Conservation (phyloP, 805 yeast species). For the Zygotorulaspora florentina region DNA sequence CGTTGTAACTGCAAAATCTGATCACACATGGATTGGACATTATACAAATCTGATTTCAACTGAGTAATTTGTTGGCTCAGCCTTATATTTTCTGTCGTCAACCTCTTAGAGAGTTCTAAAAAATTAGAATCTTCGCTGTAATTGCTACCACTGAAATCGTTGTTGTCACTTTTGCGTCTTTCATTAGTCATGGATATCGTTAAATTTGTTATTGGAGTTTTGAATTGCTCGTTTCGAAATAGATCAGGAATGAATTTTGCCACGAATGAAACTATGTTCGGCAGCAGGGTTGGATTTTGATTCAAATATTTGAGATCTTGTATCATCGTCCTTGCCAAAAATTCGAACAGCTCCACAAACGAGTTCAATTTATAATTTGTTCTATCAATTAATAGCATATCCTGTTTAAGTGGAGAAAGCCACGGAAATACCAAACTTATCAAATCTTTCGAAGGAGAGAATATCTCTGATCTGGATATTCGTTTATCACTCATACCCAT, state of each 20-base stretch:
- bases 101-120: slow-evolving; percentile 26
- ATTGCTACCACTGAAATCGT: slow-evolving; percentile 3
- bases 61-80: slow-evolving; percentile 30
- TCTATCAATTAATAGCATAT: slow-evolving; percentile 27
- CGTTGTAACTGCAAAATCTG: slow-evolving; percentile 29
- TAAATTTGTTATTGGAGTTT: slow-evolving; percentile 4
- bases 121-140: slow-evolving; percentile 13
- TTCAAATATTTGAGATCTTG: slow-evolving; percentile 32
- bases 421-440: slow-evolving; percentile 31
- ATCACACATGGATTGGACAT: slow-evolving; percentile 25
- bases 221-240: slow-evolving; percentile 23
- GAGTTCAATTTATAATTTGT: slow-evolving; percentile 34
- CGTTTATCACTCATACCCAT: slow-evolving; percentile 5
- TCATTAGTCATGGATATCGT: slow-evolving; percentile 3
- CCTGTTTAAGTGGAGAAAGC: slow-evolving; percentile 28
- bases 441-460: slow-evolving; percentile 26
- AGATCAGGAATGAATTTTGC: slow-evolving; percentile 31
- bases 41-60: slow-evolving; percentile 27
- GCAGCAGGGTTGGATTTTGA: slow-evolving; percentile 23
- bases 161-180: neutral
- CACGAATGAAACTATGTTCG: slow-evolving; percentile 28
- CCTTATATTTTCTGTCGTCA: slow-evolving; percentile 31
- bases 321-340: slow-evolving; percentile 27
- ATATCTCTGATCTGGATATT: slow-evolving; percentile 19
- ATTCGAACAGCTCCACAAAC: slow-evolving; percentile 33